A percentile compares a stretch with the other conserved stretches of the same genome.
These are phyloP conservation scores for Closterium sp. DNA, from an alignment of 139 green algal species.

Conservation along the genomic window DNA sequence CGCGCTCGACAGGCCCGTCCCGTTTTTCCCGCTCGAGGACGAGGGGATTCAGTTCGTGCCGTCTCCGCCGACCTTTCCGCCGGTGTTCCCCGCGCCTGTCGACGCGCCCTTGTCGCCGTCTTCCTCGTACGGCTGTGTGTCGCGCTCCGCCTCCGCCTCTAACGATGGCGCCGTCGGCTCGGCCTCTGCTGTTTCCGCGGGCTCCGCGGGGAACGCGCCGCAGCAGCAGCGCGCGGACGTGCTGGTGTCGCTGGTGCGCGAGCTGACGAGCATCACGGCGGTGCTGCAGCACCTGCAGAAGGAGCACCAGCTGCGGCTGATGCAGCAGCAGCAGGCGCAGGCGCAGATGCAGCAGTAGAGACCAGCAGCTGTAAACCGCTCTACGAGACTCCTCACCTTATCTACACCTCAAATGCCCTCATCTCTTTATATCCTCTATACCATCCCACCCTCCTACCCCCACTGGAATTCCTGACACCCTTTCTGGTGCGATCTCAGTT, in stretches of 20 bases:
- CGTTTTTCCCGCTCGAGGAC: background rate
- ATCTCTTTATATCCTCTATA: no score
- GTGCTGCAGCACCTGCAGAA: background rate
- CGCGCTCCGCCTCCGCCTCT: background rate
- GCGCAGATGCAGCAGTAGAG: background rate
- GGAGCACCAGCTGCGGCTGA: background rate
- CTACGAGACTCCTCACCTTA: no score
- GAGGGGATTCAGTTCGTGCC: background rate
- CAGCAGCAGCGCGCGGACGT: background rate
- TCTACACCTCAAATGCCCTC: no score
- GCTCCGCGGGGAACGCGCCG: background rate
- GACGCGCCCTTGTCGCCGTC: background rate
- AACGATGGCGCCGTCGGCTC: no score
- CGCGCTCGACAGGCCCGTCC: background rate
- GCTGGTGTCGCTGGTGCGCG: background rate
- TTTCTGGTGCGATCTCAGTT: background rate
- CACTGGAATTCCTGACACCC: no score
- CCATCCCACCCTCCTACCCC: no score
- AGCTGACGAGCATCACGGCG: background rate
- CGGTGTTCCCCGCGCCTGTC: background rate
- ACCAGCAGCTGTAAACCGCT: background rate
- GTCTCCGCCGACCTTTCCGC: background rate
- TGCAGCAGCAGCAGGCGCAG: background rate
- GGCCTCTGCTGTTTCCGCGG: background rate
- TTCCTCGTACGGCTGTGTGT: background rate